Evolutionary conservation across 768 basidiomycete species (phyloP).

Genomic region (Strobilomyces echinocephalus): DNA sequence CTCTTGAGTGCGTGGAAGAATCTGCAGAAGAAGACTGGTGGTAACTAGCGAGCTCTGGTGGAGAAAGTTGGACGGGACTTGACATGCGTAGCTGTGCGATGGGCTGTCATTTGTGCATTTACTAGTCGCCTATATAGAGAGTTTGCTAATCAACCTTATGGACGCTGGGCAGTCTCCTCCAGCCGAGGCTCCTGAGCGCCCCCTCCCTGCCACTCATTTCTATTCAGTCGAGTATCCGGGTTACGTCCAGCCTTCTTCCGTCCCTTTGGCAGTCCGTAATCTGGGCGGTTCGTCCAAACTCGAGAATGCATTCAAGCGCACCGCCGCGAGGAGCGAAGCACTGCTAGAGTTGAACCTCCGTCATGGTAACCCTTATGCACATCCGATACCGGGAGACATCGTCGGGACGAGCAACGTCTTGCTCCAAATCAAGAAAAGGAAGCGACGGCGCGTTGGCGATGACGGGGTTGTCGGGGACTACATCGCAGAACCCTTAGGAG

Average conservation of each 20-base stretch:
- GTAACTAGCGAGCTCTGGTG: constrained; percentile 5
- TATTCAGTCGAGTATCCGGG: constrained; percentile 91
- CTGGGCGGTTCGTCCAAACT: constrained; percentile 69
- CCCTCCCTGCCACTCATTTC: constrained; percentile 56
- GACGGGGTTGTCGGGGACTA: constrained; percentile 56
- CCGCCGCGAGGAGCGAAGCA: constrained; percentile 54
- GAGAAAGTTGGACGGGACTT: not conserved
- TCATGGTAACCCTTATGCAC: constrained; percentile 71
- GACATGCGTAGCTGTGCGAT: no score
- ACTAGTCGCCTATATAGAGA: not conserved
- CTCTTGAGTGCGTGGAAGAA: constrained; percentile 38
- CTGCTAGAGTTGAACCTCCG: constrained; percentile 74
- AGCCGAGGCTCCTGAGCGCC: constrained; percentile 34
- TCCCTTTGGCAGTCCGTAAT: constrained; percentile 55
- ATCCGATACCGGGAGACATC: constrained; percentile 80
- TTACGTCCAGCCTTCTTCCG: constrained; percentile 62
- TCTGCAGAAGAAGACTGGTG: constrained; percentile 28
- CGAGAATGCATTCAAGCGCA: constrained; percentile 72
- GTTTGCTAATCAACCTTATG: constrained; percentile 16
- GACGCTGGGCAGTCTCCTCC: constrained; percentile 9
- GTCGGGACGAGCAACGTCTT: constrained; percentile 77
- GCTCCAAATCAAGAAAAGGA: constrained; percentile 76
- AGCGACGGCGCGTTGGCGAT: constrained; percentile 39
- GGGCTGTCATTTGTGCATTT: not conserved
- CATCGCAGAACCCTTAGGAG: constrained; percentile 65